A percentile compares a stretch with the other conserved stretches of the same genome.
These are phyloP conservation scores for Rickenella mellea DNA, from an alignment of 768 basidiomycete species.

Conservation along the genomic window DNA sequence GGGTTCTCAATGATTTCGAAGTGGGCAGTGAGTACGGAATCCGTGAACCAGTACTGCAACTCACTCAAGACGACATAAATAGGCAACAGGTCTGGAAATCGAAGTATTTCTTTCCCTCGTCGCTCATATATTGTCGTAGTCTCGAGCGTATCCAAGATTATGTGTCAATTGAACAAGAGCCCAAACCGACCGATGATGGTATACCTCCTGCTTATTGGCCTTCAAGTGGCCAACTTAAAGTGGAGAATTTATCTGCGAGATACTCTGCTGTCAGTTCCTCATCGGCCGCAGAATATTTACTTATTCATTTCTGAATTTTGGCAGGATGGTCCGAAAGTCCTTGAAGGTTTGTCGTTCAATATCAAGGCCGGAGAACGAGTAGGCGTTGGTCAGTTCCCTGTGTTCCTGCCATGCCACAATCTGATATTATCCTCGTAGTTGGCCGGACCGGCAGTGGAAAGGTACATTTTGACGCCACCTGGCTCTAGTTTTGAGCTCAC, in stretches of 20 bases:
- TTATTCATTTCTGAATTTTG: not conserved
- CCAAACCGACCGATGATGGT: slow-evolving; percentile 21
- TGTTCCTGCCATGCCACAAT: not conserved
- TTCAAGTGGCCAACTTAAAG: slow-evolving; percentile 30
- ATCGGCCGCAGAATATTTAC: not conserved
- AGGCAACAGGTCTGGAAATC: slow-evolving; percentile 9
- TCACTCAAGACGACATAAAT: not conserved
- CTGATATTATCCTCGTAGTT: slow-evolving; percentile 11
- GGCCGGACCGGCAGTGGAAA: slow-evolving; percentile 34
- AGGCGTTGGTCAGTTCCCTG: slow-evolving; percentile 30
- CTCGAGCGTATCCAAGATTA: slow-evolving; percentile 36
- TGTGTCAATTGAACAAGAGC: slow-evolving; percentile 38
- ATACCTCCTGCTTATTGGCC: slow-evolving; percentile 47
- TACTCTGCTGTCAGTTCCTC: slow-evolving; percentile 16
- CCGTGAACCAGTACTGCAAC: not conserved
- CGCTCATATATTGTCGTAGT: slow-evolving; percentile 5
- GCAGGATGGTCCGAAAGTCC: slow-evolving; percentile 40
- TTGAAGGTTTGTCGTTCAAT: slow-evolving; percentile 43
- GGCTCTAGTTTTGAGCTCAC: slow-evolving; percentile 18
- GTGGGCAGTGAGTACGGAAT: slow-evolving; percentile 22
- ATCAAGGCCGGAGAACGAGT: slow-evolving; percentile 49
- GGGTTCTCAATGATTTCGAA: slow-evolving; percentile 34
- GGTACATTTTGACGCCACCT: slow-evolving; percentile 2
- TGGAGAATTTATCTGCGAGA: slow-evolving; percentile 34
- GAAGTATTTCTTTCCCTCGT: not conserved